These are phyloP conservation scores for Fusarium sp. DNA, from an alignment of 2,329 filamentous ascomycete species.

Conservation along the genomic window DNA sequence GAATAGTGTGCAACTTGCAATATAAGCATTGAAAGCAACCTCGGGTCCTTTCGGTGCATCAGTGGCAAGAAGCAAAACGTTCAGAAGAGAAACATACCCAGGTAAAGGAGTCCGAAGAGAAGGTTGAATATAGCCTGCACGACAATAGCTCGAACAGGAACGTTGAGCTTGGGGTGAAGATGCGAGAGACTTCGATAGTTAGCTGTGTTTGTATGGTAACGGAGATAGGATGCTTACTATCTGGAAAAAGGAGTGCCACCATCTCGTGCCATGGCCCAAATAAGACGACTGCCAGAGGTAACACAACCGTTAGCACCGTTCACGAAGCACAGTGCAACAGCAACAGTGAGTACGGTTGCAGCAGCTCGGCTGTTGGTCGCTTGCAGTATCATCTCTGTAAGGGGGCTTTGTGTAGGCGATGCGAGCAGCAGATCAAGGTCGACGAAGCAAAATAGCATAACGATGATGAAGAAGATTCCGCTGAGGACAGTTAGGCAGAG, in stretches of 20 bases:
- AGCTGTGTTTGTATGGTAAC: neutral
- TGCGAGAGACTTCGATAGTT: slow-evolving; percentile 42
- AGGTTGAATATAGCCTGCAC: slow-evolving; percentile 55
- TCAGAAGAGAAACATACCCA: slow-evolving; percentile 22
- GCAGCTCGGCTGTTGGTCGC: slow-evolving; percentile 51
- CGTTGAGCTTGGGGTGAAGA: slow-evolving; percentile 50
- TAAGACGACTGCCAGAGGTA: slow-evolving; percentile 54
- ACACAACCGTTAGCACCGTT: slow-evolving; percentile 56
- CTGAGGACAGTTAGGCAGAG: slow-evolving; percentile 22
- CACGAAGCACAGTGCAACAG: slow-evolving; percentile 55
- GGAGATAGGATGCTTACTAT: slow-evolving; percentile 6
- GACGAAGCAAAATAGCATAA: slow-evolving; percentile 54
- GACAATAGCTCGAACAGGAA: slow-evolving; percentile 54
- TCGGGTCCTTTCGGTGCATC: slow-evolving; percentile 44
- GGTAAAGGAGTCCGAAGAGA: slow-evolving; percentile 56
- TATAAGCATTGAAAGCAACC: slow-evolving; percentile 58
- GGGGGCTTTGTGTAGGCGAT: slow-evolving; percentile 55
- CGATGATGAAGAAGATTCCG: slow-evolving; percentile 51
- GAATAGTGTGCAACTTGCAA: slow-evolving; percentile 56
- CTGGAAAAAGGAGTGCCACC: slow-evolving; percentile 48
- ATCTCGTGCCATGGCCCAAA: slow-evolving; percentile 59
- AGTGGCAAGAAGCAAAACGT: neutral
- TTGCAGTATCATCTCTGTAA: slow-evolving; percentile 56
- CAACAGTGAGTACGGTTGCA: slow-evolving; percentile 53
- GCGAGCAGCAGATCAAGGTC: slow-evolving; percentile 49